Evolutionary conservation across 305 asterid genomes (phyloP).

Genomic region (Solanum aculeatissimum): DNA sequence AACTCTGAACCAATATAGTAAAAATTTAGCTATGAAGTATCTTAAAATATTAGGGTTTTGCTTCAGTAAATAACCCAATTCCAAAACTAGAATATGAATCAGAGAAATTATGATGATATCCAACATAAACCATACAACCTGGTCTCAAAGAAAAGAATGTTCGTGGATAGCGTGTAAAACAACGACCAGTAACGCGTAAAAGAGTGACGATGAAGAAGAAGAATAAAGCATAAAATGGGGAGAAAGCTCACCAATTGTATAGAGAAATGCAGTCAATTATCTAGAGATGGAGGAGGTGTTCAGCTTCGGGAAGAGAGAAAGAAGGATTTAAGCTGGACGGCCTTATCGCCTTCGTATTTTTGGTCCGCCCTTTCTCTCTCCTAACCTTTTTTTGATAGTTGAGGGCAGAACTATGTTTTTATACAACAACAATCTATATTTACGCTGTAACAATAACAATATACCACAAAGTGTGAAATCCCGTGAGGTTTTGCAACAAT

Average conservation of each 20-base stretch:
- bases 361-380: not conserved
- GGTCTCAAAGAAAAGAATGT: not conserved
- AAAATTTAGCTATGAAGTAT: not conserved
- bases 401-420: not conserved
- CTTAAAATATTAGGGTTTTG: not conserved
- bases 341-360: constrained; percentile 4
- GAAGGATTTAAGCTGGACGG: not conserved
- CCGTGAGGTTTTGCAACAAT: too few species aligned
- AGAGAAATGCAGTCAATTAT: not conserved
- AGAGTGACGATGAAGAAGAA: not conserved
- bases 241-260: not conserved
- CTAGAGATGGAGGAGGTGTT: not conserved
- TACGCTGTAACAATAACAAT: too few species aligned
- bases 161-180: not conserved
- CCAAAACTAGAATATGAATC: not conserved
- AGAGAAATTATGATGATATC: not conserved
- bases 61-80: not conserved
- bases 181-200: not conserved
- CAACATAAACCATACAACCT: not conserved
- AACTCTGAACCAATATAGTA: not conserved
- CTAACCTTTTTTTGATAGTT: not conserved
- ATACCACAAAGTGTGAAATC: too few species aligned
- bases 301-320: not conserved
- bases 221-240: not conserved
- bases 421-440: not conserved